A percentile compares a stretch with the other conserved stretches of the same genome.
Evolutionary conservation across 192 early-diverging fungal genomes (phyloP).

Genomic region (Physocladia obscura): DNA sequence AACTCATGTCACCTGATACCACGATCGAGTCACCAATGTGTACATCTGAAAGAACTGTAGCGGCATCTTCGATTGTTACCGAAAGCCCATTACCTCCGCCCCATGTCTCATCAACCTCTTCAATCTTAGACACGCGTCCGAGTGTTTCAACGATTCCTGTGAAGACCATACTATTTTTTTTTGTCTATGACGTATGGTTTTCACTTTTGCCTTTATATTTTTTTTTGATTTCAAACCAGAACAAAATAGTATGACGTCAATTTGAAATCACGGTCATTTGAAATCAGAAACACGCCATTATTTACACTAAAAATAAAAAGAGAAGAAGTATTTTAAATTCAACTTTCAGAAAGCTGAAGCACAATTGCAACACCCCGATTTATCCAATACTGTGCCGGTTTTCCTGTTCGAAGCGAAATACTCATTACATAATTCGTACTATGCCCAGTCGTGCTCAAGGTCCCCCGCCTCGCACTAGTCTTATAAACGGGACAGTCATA

Average conservation of each 20-base stretch:
- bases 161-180: conserved; percentile 70
- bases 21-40: conserved; percentile 93
- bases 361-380: conserved; percentile 54
- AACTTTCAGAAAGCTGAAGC: conserved; percentile 33
- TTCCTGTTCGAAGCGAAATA: conserved; percentile 44
- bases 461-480: conserved; percentile 57
- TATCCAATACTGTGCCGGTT: conserved; percentile 52
- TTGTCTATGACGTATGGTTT: too few relatives aligned
- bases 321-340: background rate
- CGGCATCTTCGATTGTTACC: conserved; percentile 73
- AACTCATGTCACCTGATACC: conserved; percentile 74
- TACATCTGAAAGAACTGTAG: conserved; percentile 74
- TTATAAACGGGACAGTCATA: conserved; percentile 67
- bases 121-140: conserved; percentile 71
- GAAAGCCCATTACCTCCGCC: conserved; percentile 87
- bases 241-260: background rate
- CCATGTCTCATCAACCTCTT: conserved; percentile 67
- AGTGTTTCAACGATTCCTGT: conserved; percentile 96
- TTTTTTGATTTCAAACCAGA: background rate
- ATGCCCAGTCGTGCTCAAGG: conserved; percentile 63
- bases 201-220: too few relatives aligned
- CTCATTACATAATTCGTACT: conserved; percentile 61
- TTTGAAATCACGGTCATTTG: background rate
- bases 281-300: too few relatives aligned
- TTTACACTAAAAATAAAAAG: background rate